These are phyloP conservation scores for Begonia masoniana DNA, from an alignment of 306 rosid species.

Conservation along the genomic window DNA sequence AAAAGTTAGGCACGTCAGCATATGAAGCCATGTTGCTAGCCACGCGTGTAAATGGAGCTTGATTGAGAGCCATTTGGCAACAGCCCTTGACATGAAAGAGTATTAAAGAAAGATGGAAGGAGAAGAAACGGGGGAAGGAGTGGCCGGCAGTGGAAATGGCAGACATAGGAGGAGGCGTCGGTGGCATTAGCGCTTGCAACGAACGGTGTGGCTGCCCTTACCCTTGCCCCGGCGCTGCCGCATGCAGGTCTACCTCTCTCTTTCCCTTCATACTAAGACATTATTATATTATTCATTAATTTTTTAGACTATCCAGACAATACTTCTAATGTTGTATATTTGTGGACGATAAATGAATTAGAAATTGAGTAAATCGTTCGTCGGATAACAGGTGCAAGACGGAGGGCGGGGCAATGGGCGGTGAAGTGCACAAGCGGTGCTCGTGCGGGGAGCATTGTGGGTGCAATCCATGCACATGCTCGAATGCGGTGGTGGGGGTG, in stretches of 20 bases:
- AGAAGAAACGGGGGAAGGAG: background rate
- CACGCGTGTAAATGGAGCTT: background rate
- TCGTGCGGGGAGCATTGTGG: slow-evolving; percentile 74
- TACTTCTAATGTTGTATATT: no score
- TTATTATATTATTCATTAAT: no score
- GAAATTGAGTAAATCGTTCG: background rate
- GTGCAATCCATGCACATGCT: slow-evolving; percentile 70
- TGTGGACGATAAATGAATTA: background rate
- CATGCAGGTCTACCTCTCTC: background rate
- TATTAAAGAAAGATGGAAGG: background rate
- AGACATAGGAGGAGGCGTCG: background rate
- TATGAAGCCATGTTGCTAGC: background rate
- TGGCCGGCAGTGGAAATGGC: background rate
- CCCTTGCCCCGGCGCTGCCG: background rate
- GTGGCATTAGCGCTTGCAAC: background rate
- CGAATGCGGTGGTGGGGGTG: slow-evolving; percentile 17
- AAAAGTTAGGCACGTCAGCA: background rate
- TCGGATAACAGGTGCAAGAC: slow-evolving; percentile 9
- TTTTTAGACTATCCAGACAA: no score
- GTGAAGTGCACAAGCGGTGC: slow-evolving; percentile 27
- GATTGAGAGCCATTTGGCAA: background rate
- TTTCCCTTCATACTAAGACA: background rate
- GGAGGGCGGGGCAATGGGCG: slow-evolving; percentile 1
- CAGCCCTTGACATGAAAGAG: background rate
- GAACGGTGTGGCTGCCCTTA: slow-evolving; percentile 1